Base-by-base conservation (phyloP, 1,139 yeast species). In the Pichia sp. region DNA sequence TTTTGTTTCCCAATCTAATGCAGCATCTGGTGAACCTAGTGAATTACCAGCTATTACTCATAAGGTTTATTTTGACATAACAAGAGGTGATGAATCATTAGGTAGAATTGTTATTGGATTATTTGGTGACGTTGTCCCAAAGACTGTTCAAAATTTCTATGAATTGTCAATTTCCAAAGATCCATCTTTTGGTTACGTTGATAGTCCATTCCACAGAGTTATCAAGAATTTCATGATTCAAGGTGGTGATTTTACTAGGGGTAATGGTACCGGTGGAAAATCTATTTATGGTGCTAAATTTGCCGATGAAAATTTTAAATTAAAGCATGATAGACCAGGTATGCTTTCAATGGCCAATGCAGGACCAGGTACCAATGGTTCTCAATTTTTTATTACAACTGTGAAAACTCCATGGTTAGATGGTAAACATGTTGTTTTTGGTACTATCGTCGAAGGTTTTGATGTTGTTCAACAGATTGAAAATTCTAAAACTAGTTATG, bases 1-100 rank as follows among this genome's bases (percentile, higher is more conserved):
- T 10, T 52, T 57, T 27, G 45, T 58, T 43, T 49, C 54, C n/a
- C 59, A 57, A 39, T 53, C 53, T 3, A 44, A 40, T 27, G 55
- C 59, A 4, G 58, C 56, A 9, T 34, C 53, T 30, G 53, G 49
- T 32, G 54, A 46, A 11, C 28, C 34, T 3, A 52, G 45, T 5
- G 76, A 72, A 48, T 75, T 77, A 58, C 86, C 87, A 40, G 75
- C 74, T 44, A 66, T 84, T 63, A 84, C 92, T 57, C 73, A 78
- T 67, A 83, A 81, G 68, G 96, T 92, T 35, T 92, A 72, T 70
- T 88, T 92, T 60, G 97, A 92, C 63, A 74, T 92, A 56, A 76
- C 83, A 53, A 89, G 86, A 63, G 96, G 87, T 53, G 95, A 85
- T 48, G 72, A 79, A 64, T 70, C 75, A 34, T 66, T 78, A 53